Evolutionary conservation across 1,284 basidiomycete species (phyloP).

Genomic region (Cryptococcus floricola): DNA sequence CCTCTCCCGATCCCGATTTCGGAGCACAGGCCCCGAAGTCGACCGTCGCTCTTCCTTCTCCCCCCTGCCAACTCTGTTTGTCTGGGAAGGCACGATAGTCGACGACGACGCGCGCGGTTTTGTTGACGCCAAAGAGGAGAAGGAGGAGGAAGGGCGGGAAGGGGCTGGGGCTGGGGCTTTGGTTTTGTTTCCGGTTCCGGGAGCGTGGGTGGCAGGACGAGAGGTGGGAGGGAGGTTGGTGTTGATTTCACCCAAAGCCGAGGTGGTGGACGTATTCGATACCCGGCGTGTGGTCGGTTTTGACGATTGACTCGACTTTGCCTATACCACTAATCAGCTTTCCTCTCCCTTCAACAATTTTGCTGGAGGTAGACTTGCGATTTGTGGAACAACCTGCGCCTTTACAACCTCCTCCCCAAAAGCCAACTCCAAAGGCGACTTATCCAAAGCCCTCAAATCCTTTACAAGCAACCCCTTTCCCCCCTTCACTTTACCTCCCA

Average conservation of each 20-base stretch:
- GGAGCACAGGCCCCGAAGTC: neutral
- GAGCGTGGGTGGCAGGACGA: neutral
- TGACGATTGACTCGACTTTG: too few relatives aligned
- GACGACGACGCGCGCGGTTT: too few relatives aligned
- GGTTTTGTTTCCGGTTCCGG: neutral
- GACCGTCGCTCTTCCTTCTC: neutral
- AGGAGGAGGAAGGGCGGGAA: too few relatives aligned
- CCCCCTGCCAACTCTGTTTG: neutral
- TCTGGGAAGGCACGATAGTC: neutral
- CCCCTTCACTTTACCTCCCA: conserved; percentile 8
- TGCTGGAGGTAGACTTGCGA: neutral
- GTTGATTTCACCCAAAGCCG: neutral
- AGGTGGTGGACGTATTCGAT: neutral
- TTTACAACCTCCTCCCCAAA: conserved; percentile 10
- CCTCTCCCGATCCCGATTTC: neutral
- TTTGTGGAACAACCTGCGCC: neutral
- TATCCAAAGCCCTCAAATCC: conserved; percentile 9
- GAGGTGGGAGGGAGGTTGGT: neutral
- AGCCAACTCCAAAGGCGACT: conserved; percentile 5
- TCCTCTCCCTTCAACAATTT: too few relatives aligned
- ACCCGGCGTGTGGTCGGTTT: neutral
- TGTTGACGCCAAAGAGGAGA: too few relatives aligned
- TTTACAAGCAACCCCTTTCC: conserved; percentile 13
- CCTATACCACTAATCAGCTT: too few relatives aligned
- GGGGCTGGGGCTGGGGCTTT: neutral